Base-by-base conservation (phyloP, 768 basidiomycete species). In the Termitomyces sp. region DNA sequence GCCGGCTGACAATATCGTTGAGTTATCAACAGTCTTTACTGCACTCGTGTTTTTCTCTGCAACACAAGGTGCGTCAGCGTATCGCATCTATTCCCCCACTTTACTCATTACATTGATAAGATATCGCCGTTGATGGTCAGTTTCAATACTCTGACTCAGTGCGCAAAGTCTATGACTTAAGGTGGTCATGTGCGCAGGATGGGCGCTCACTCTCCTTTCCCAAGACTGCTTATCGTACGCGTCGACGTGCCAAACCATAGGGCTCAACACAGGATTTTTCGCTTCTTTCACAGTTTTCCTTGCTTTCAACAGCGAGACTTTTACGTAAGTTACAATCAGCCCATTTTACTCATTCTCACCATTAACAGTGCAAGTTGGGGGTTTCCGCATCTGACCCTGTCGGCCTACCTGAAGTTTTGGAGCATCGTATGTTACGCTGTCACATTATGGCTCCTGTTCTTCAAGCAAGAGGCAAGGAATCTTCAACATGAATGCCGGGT, bases 211-310 rank as follows among this genome's bases (percentile, higher is more conserved):
- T 4, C 80, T 87, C 36, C 84, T 99, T 49, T 98, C 96, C 2
- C 87, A 92, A 61, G 94, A 94, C 63, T 95, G 95, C 68, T 74
- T 98, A 39, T 93, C 95, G 18, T 99, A 95, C 68, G 97, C 97
- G 3, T 97, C 95, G 18, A 98, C 95, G 7, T 98, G 96, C 58
- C 97, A 99, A 72, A 98, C 97, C 0, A 93, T 98, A 60, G 97
- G 97, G 13, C 79, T 99, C 27, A 98, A 96, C 66, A 91, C 92
- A 1, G 97, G 97, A 6, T 98, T 88, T 72, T 95, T 98, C 68
- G 82, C 95, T 33, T 95, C 93, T 2, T 98, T 97, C 69, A 99
- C 97, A 8, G 94, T 98, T 6, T 98, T 98, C 69, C 81, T 99
- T 44, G 97, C 97, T 0, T 86, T 99, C 69, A 99, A 98, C 69